phyloP scores from a whole-genome alignment of 169 alveolate genomes.

The Eimeria acervulina region DNA sequence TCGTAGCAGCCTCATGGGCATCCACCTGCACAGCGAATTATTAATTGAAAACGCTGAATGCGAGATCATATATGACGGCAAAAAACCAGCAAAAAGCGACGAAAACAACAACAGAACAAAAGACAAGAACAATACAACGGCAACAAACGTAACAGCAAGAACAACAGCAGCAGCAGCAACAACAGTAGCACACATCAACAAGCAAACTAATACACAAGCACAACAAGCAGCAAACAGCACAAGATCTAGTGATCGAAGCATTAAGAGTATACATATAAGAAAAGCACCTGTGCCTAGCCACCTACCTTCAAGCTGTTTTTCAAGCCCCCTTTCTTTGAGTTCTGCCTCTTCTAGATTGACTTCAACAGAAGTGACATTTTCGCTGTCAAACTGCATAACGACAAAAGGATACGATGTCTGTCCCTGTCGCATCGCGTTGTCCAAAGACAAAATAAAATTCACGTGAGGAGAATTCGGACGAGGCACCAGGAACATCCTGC shows the following conservation, averaged over 20 bases:
- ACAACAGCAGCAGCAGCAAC: background rate
- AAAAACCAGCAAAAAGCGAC: no score
- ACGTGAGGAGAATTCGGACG: slow-evolving; percentile 96
- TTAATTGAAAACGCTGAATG: background rate
- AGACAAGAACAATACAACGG: background rate
- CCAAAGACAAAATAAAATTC: slow-evolving; percentile 94
- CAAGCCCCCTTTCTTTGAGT: slow-evolving; percentile 91
- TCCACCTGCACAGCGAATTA: no score
- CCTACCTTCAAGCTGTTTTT: slow-evolving; percentile 90
- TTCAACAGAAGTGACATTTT: slow-evolving; percentile 93
- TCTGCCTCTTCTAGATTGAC: slow-evolving; percentile 95
- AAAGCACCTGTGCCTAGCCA: background rate
- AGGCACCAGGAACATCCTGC: slow-evolving; percentile 96
- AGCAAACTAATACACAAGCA: background rate
- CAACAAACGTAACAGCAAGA: background rate
- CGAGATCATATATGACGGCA: background rate
- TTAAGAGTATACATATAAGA: background rate
- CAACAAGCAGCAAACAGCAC: background rate
- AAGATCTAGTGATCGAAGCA: background rate
- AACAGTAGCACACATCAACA: no score
- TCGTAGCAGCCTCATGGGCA: no score
- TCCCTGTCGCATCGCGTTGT: slow-evolving; percentile 97
- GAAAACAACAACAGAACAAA: background rate
- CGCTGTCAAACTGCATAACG: slow-evolving; percentile 96
- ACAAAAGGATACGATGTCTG: slow-evolving; percentile 97